phyloP scores from a whole-genome alignment of 176 grass and related monocot genomes.

The Neostapfia colusana region DNA sequence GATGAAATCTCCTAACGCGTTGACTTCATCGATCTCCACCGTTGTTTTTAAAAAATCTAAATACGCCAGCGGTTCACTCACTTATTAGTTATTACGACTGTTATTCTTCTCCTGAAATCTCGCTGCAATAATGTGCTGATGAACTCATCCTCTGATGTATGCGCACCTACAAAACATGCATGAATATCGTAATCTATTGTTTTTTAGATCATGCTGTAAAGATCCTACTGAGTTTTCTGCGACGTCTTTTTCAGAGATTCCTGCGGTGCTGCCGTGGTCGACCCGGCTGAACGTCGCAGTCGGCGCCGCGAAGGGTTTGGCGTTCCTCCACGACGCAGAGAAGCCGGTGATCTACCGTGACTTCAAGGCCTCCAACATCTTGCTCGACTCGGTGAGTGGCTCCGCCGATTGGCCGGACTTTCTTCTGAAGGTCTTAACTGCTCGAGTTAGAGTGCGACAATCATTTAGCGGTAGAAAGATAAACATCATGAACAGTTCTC shows the following conservation, averaged over 20 bases:
- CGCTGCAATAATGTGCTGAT: not conserved
- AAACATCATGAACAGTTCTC: not conserved
- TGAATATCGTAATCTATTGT: not conserved
- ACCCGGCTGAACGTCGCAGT: constrained; percentile 75
- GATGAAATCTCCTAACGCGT: constrained; percentile 29
- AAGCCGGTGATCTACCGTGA: constrained; percentile 92
- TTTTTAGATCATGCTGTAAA: not conserved
- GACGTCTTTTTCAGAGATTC: constrained; percentile 44
- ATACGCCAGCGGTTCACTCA: not conserved
- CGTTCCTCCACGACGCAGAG: constrained; percentile 81
- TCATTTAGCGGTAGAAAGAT: not conserved
- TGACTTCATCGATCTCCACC: not conserved
- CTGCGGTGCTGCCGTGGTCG: constrained; percentile 55
- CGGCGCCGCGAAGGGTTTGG: constrained; percentile 73
- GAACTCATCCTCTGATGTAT: not conserved
- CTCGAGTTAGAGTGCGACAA: not conserved
- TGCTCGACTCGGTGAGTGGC: constrained; percentile 68
- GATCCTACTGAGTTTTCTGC: not conserved
- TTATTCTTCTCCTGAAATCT: constrained; percentile 20
- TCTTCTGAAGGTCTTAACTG: not conserved
- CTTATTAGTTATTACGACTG: not conserved
- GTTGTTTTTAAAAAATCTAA: not conserved
- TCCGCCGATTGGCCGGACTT: not conserved
- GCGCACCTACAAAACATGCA: not conserved
- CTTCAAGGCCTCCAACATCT: constrained; percentile 87